Evolutionary conservation across 495 filamentous ascomycete genomes (phyloP).

Genomic region (Aspergillus cavernicola): DNA sequence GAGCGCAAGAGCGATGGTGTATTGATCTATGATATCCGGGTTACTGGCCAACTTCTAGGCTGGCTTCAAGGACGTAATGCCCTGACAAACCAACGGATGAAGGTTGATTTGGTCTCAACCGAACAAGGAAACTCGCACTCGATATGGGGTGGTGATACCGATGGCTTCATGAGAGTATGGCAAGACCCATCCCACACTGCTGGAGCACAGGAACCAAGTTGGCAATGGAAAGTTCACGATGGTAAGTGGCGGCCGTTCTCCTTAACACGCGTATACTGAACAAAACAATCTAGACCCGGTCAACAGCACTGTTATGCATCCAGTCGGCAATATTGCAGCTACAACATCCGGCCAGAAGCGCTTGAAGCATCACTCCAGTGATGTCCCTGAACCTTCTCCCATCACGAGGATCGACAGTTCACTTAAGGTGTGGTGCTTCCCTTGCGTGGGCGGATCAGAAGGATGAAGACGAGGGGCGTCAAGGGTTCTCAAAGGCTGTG

Average conservation of each 20-base stretch:
- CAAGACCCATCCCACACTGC: slow-evolving; percentile 53
- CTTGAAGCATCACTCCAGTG: slow-evolving; percentile 15
- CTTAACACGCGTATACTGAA: not conserved
- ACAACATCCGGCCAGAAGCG: slow-evolving; percentile 66
- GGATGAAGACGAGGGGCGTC: too few species aligned
- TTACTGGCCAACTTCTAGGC: slow-evolving; percentile 62
- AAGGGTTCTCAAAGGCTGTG: too few species aligned
- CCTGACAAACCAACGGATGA: slow-evolving; percentile 71
- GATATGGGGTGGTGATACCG: slow-evolving; percentile 80
- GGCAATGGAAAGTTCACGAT: slow-evolving; percentile 58
- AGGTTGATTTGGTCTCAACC: slow-evolving; percentile 59
- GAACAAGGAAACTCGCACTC: slow-evolving; percentile 55
- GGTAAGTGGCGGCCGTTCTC: slow-evolving; percentile 26
- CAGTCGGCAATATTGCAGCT: slow-evolving; percentile 62
- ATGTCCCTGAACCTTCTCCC: slow-evolving; percentile 5
- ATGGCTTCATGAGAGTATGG: slow-evolving; percentile 77
- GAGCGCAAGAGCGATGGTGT: slow-evolving; percentile 75
- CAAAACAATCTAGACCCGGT: slow-evolving; percentile 47
- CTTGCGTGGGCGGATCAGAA: slow-evolving; percentile 16
- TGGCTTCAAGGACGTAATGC: slow-evolving; percentile 69
- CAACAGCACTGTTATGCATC: slow-evolving; percentile 62
- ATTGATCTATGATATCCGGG: slow-evolving; percentile 80
- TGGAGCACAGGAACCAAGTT: slow-evolving; percentile 50
- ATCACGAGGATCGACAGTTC: slow-evolving; percentile 46
- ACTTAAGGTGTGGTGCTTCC: slow-evolving; percentile 61